Percentiles rank a stretch among this genome's conserved stretches.
phyloP scores from a whole-genome alignment of 139 green algal species.

The Chlorella sorokiniana region DNA sequence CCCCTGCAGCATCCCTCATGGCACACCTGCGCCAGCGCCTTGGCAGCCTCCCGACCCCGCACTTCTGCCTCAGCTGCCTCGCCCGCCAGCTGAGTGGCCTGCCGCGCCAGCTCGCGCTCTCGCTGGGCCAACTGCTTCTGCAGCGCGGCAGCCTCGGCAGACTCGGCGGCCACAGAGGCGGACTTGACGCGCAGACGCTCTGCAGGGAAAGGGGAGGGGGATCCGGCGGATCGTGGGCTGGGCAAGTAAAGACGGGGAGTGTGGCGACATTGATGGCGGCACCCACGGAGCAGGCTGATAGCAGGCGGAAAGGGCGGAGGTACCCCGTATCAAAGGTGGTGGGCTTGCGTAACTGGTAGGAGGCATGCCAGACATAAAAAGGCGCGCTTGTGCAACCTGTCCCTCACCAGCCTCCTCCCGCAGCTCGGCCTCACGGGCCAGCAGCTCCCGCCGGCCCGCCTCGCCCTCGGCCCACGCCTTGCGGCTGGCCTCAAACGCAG shows the following conservation, averaged over 20 bases:
- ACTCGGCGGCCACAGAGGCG: background rate
- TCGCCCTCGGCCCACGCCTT: conserved; percentile 39
- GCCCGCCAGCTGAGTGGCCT: conserved; percentile 26
- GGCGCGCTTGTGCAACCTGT: background rate
- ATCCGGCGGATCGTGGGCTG: background rate
- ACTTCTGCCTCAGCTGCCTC: conserved; percentile 31
- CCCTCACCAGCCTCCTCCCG: conserved; percentile 26
- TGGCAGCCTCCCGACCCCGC: conserved; percentile 15
- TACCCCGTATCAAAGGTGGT: too few relatives aligned
- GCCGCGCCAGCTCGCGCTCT: conserved; percentile 37
- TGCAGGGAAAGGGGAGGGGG: background rate
- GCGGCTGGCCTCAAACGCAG: conserved; percentile 25
- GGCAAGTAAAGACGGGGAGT: background rate
- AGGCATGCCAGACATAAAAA: too few relatives aligned
- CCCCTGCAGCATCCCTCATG: background rate
- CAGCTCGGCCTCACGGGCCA: conserved; percentile 22
- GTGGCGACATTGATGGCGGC: background rate
- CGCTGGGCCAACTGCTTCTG: conserved; percentile 36
- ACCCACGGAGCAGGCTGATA: background rate
- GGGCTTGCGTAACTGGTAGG: too few relatives aligned
- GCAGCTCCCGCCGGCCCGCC: conserved; percentile 16
- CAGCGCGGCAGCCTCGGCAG: conserved; percentile 9
- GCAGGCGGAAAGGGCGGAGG: too few relatives aligned
- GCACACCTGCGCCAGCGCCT: conserved; percentile 23
- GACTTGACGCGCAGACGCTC: conserved; percentile 33